These are phyloP conservation scores for Leccinum subgranulosum DNA, from an alignment of 768 basidiomycete genomes.

Conservation along the genomic window DNA sequence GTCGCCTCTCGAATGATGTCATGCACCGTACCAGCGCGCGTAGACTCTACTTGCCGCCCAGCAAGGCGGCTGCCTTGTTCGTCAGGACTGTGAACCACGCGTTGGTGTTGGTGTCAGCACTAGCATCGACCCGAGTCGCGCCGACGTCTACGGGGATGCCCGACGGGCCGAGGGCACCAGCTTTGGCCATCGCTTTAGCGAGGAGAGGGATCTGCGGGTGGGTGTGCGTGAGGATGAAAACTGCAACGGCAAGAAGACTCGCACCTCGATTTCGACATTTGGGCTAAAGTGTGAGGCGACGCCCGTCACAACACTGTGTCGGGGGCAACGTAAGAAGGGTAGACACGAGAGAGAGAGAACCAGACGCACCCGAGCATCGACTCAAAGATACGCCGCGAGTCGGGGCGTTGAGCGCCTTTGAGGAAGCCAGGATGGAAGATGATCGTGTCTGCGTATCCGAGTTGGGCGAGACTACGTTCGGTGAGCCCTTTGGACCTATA, in stretches of 20 bases:
- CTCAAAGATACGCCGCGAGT: constrained; percentile 38
- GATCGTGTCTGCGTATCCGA: constrained; percentile 71
- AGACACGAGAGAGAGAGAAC: not conserved
- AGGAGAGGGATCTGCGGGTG: constrained; percentile 47
- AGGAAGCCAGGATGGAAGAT: constrained; percentile 63
- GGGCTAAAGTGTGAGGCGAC: constrained; percentile 37
- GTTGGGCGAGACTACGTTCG: constrained; percentile 58
- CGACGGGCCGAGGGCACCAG: constrained; percentile 53
- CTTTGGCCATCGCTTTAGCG: constrained; percentile 51
- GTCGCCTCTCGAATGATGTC: too few relatives aligned
- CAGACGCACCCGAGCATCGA: constrained; percentile 39
- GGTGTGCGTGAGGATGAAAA: constrained; percentile 25
- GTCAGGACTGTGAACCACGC: constrained; percentile 51
- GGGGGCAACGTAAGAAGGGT: not conserved
- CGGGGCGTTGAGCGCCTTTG: constrained; percentile 43
- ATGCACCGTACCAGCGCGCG: too few relatives aligned
- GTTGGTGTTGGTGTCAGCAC: constrained; percentile 17
- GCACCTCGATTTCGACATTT: constrained; percentile 45
- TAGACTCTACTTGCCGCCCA: constrained; percentile 27
- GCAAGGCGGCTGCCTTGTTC: constrained; percentile 48
- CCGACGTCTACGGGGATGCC: constrained; percentile 42
- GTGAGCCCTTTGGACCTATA: too few relatives aligned
- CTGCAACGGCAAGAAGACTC: not conserved
- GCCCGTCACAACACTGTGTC: constrained; percentile 36
- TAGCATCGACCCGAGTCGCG: constrained; percentile 35